Base-by-base conservation (phyloP, 352 stramenopile genomes). In the Phytopythium mirpurense region DNA sequence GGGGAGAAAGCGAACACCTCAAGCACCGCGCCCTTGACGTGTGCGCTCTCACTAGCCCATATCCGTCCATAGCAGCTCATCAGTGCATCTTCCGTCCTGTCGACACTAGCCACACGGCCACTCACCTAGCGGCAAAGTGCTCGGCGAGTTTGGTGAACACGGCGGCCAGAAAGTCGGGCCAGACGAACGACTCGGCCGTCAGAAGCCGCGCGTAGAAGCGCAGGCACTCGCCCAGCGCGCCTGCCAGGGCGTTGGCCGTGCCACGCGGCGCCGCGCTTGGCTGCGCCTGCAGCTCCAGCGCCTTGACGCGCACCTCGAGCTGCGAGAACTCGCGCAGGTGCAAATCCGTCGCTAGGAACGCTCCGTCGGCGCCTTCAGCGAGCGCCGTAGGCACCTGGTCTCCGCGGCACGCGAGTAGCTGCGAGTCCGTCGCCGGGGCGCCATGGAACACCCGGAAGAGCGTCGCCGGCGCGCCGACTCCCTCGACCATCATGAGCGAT, bases 391-490 rank as follows among this genome's bases (percentile, higher is more conserved):
- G 48, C 18, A 80, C 59, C 40, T 78, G 69, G 26, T 78, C 70
- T 23, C 55, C 45, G 57, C 21, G 47, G 36, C n/a, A 60, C 48
- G 47, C 34, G 8, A 18, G 43, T 41, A 47, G 54, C 42, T 64
- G 53, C 43, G 65, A 73, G 40, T 78, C 68, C 6, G 59, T 60
- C 36, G 65, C 72, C 19, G 63, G 60, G 40, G 75, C 55, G 35
- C 64, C 65, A 19, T 80, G 71, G 59, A 85, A 85, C 57, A 85
- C 62, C 59, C 74, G 70, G 68, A 76, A 82, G 58, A 78, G 70
- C 66, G 68, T 51, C 56, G 77, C 66, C 45, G 73, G 65, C 56
- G 70, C 67, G 2, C 67, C 62, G 47, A 75, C 77, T 38, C 66
- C 58, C 38, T 75, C 65, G 14, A 79, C 63, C 73, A 81, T 79